Evolutionary conservation across 176 grass and related monocot genomes (phyloP).

Genomic region (bread wheat (Triticum aestivum)): DNA sequence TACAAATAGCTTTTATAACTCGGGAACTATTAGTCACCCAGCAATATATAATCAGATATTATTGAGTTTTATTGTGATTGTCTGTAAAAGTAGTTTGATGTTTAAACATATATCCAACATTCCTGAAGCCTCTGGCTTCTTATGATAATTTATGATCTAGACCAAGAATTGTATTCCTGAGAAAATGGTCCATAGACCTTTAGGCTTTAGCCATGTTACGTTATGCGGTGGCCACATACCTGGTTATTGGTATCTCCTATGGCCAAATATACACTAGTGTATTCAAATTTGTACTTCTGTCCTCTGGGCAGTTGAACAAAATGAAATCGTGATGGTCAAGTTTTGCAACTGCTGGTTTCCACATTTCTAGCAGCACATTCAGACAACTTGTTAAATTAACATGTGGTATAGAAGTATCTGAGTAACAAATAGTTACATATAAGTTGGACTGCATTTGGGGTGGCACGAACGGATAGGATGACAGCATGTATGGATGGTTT

Average conservation of each 20-base stretch:
- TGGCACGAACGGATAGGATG: not conserved
- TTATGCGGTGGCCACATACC: not conserved
- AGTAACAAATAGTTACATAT: not conserved
- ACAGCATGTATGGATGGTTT: not conserved
- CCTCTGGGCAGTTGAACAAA: slow-evolving; percentile 1
- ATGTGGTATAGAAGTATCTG: not conserved
- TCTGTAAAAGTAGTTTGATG: slow-evolving; percentile 3
- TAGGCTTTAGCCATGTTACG: not conserved
- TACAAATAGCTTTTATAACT: not conserved
- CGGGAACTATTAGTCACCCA: not conserved
- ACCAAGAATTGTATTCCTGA: not conserved
- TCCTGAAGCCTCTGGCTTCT: not conserved
- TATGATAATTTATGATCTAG: not conserved
- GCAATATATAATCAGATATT: not conserved
- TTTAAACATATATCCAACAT: not conserved
- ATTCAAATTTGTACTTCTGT: not conserved
- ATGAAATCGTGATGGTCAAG: not conserved
- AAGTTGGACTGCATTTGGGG: not conserved
- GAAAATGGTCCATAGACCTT: not conserved
- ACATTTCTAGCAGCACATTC: slow-evolving; percentile 10
- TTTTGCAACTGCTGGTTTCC: not conserved
- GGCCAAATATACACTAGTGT: not conserved
- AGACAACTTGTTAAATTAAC: slow-evolving; percentile 11
- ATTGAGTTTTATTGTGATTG: slow-evolving; percentile 16
- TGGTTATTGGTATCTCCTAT: slow-evolving; percentile 4